Conservation (phyloP, 2,329 filamentous ascomycete species). For the Talaromyces pinophilus region DNA sequence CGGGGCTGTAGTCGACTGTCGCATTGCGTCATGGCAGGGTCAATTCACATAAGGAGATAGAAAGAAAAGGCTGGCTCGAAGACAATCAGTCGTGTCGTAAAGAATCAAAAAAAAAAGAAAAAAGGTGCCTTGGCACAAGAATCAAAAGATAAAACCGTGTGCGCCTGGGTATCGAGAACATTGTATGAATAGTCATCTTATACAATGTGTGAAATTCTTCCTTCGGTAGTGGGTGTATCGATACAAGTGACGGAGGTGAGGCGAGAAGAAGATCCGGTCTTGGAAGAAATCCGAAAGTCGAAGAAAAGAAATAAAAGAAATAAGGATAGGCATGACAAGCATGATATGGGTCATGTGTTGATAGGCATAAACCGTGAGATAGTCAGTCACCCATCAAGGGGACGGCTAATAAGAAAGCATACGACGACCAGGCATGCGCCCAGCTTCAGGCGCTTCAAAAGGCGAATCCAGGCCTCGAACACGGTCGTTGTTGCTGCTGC, state of each 20-base stretch:
- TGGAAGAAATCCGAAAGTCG: slow-evolving; percentile 24
- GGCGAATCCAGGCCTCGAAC: slow-evolving; percentile 38
- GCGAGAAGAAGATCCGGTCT: slow-evolving; percentile 10
- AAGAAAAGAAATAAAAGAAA: slow-evolving; percentile 25
- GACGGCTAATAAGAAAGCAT: slow-evolving; percentile 43
- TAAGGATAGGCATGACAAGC: slow-evolving; percentile 21
- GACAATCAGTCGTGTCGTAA: slow-evolving; percentile 37
- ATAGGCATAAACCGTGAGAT: slow-evolving; percentile 30
- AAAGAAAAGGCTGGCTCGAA: slow-evolving; percentile 16
- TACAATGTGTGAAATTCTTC: slow-evolving; percentile 12
- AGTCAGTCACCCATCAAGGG: slow-evolving; percentile 5
- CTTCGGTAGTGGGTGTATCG: slow-evolving; percentile 14
- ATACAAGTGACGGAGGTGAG: slow-evolving; percentile 12
- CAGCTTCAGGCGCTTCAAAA: slow-evolving; percentile 38
- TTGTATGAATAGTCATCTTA: slow-evolving; percentile 18
- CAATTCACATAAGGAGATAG: slow-evolving; percentile 21
- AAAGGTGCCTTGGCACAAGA: background rate
- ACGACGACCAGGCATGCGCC: slow-evolving; percentile 43
- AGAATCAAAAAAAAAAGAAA: background rate
- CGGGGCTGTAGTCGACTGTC: slow-evolving; percentile 5
- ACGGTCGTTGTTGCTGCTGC: slow-evolving; percentile 37
- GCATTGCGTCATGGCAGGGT: slow-evolving; percentile 18
- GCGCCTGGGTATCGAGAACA: slow-evolving; percentile 41
- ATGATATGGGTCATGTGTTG: slow-evolving; percentile 23
- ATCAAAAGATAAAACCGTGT: slow-evolving; percentile 24